Evolutionary conservation across 305 asterid species (phyloP).

Genomic region (Fraxinus platypoda): DNA sequence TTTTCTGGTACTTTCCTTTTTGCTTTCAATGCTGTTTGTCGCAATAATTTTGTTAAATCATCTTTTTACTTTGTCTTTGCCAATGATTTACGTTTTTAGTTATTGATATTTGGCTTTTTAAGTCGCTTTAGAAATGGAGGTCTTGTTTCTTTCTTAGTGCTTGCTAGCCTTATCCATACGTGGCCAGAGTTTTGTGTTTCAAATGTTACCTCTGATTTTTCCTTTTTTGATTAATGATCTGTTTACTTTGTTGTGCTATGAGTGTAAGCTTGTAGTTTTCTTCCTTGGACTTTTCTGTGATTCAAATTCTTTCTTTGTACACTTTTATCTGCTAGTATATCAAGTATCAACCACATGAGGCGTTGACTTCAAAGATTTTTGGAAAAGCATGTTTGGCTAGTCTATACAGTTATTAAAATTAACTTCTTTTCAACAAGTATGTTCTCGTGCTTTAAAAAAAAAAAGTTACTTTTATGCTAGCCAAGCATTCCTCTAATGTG

Average conservation of each 20-base stretch:
- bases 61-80: neutral
- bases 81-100: constrained; percentile 6
- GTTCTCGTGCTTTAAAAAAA: neutral
- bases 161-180: constrained; percentile 48
- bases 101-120: neutral
- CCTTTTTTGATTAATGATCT: constrained; percentile 34
- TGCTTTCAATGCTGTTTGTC: neutral
- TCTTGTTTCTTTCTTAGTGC: constrained; percentile 20
- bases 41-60: neutral
- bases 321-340: constrained; percentile 29
- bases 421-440: neutral
- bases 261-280: constrained; percentile 35
- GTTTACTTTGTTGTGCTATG: neutral
- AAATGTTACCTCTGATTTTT: constrained; percentile 20
- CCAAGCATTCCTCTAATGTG: constrained; percentile 1
- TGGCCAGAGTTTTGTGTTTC: constrained; percentile 33
- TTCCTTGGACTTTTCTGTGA: constrained; percentile 42
- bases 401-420: neutral
- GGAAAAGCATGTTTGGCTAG: constrained; percentile 18
- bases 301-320: constrained; percentile 28
- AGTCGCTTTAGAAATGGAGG: neutral
- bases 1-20: neutral
- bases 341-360: constrained; percentile 23
- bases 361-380: constrained; percentile 32
- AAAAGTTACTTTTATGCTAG: neutral